These are phyloP conservation scores for Herpetomonas samuelpessoai DNA, from an alignment of 208 protist genomes.

Conservation along the genomic window DNA sequence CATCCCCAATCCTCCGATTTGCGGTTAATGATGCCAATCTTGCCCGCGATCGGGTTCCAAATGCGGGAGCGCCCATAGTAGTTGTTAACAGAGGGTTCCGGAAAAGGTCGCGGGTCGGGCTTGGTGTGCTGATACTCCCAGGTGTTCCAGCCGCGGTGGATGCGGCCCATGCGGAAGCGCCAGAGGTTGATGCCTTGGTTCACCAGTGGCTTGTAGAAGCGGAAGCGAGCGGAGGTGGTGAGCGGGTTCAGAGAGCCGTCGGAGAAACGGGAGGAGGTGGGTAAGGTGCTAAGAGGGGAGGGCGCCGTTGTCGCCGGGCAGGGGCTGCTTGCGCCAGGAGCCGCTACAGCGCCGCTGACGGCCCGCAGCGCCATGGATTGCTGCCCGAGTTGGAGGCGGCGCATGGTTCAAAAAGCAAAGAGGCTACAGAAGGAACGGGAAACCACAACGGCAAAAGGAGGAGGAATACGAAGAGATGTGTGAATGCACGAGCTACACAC, in stretches of 20 bases:
- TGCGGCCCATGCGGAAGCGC: constrained; percentile 73
- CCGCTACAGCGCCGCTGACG: too few relatives aligned
- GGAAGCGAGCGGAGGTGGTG: constrained; percentile 25
- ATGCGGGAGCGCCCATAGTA: constrained; percentile 80
- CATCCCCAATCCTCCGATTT: constrained; percentile 82
- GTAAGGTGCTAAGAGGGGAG: too few relatives aligned
- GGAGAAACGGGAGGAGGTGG: background rate
- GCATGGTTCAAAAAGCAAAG: too few relatives aligned
- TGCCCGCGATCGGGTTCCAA: constrained; percentile 84
- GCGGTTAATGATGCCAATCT: constrained; percentile 75
- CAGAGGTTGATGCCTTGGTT: constrained; percentile 83
- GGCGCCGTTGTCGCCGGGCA: too few relatives aligned
- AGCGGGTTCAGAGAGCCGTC: constrained; percentile 4
- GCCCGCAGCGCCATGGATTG: too few relatives aligned
- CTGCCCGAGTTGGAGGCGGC: too few relatives aligned
- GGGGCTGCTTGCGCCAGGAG: too few relatives aligned
- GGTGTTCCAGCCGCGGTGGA: constrained; percentile 72
- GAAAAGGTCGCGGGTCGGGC: constrained; percentile 78
- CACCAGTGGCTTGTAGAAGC: constrained; percentile 82
- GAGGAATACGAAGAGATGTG: too few relatives aligned
- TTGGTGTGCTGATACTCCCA: constrained; percentile 71
- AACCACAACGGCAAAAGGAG: too few relatives aligned
- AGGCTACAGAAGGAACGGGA: too few relatives aligned
- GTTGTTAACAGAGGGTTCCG: constrained; percentile 85
- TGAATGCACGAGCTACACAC: too few relatives aligned